Evolutionary conservation across 2,329 filamentous ascomycete genomes (phyloP).

Genomic region (Ceratocystiopsis minuta): DNA sequence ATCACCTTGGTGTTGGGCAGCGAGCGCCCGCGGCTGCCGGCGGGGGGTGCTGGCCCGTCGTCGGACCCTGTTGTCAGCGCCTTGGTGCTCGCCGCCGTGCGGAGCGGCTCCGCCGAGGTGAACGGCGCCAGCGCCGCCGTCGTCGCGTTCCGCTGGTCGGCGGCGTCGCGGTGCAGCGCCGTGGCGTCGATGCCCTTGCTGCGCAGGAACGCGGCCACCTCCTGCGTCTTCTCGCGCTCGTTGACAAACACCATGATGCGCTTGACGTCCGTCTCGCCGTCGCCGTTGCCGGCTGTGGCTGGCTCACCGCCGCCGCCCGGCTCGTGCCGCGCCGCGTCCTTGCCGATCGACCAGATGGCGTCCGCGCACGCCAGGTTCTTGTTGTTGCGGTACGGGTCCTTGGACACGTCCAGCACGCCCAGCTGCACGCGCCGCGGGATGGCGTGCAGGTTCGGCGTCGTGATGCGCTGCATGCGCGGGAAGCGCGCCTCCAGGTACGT

Average conservation of each 20-base stretch:
- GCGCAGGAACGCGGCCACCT: constrained; percentile 60
- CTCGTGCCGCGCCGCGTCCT: constrained; percentile 45
- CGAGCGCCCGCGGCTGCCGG: constrained; percentile 22
- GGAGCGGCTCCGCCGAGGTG: constrained; percentile 31
- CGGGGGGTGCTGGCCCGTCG: constrained; percentile 4
- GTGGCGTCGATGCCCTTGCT: constrained; percentile 79
- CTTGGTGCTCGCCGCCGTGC: constrained; percentile 7
- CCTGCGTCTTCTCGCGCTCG: constrained; percentile 33
- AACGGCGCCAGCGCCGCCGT: constrained; percentile 57
- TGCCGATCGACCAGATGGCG: constrained; percentile 83
- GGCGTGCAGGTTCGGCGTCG: constrained; percentile 88
- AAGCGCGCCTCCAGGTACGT: constrained; percentile 65
- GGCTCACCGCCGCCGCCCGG: neutral
- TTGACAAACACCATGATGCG: constrained; percentile 35
- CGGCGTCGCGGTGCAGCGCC: constrained; percentile 69
- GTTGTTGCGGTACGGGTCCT: constrained; percentile 86
- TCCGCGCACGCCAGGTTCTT: constrained; percentile 87
- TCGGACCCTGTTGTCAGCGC: no score
- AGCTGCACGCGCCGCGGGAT: constrained; percentile 90
- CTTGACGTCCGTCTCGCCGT: constrained; percentile 39
- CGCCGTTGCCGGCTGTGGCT: constrained; percentile 26
- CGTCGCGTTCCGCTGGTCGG: constrained; percentile 50
- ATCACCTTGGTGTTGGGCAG: constrained; percentile 73
- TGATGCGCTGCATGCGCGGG: constrained; percentile 67
- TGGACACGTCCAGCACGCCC: constrained; percentile 78